Evolutionary conservation across 2,329 filamentous ascomycete genomes (phyloP), one percentile per base, ranked within the genome.

Genomic region (Amphichorda felina): DNA sequence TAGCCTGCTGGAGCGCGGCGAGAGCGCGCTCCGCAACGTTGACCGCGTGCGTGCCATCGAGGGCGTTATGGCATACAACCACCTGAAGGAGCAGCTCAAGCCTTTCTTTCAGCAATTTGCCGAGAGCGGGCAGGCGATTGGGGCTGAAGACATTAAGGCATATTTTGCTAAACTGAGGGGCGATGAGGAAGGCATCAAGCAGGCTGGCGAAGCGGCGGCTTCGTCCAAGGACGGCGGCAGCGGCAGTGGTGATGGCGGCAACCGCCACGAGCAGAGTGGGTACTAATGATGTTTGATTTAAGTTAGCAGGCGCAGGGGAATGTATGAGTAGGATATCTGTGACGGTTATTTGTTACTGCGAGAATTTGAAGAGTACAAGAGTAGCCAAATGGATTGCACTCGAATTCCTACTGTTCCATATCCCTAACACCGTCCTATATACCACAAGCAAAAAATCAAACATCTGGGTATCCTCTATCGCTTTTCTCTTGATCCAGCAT

Each of bases 41-140:
- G 91, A 98, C 53, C 82, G 91, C 2, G 89, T 96, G 7, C 72
- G 80, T 11, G 91, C 91, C 4, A 94, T 98, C 38, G 84, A 98
- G 56, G 91, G 91, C 13, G 89, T 94, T 31, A 95, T 96, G 87
- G 89, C 88, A 1, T 98, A 96, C 60, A 95, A 96, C 50, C 82
- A 94, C 49, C 71, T 98, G 40, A 91, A 93, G 52, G 88, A 96
- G 51, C 88, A 89, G 53, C 76, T 98, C n/a, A 94, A 89, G 65
- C 79, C 80, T 0, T 96, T 98, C 55, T 75, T 98, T 49, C 78
- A 88, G 59, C 82, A 93, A 30, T 98, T 94, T 54, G 91, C 91
- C 1, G 86, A 95, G 53, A 93, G 81, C 42, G 89, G 89, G 1
- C 66, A 83, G 56, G 79, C 84, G 0, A 88, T 98, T 16, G 80